These are phyloP conservation scores for Hirschioporus abietinus DNA, from an alignment of 768 basidiomycete genomes.

Conservation along the genomic window DNA sequence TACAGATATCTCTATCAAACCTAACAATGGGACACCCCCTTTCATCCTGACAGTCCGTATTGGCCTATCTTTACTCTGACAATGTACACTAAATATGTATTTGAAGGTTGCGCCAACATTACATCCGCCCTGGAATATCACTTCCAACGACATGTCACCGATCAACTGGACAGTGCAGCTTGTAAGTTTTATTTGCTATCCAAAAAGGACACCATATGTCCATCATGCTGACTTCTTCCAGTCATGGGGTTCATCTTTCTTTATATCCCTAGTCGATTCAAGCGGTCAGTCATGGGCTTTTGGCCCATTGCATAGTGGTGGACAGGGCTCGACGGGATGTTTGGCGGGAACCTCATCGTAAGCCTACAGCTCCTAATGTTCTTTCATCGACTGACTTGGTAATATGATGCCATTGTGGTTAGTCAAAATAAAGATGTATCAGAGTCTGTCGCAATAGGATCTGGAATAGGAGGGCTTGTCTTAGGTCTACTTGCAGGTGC, in stretches of 20 bases:
- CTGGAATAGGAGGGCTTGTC: slow-evolving; percentile 35
- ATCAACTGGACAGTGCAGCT: slow-evolving; percentile 56
- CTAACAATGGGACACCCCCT: slow-evolving; percentile 55
- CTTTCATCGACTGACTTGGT: background rate
- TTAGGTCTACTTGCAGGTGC: slow-evolving; percentile 33
- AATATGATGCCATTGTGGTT: background rate
- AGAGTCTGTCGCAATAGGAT: slow-evolving; percentile 26
- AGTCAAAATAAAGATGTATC: slow-evolving; percentile 9
- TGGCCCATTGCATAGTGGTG: slow-evolving; percentile 54
- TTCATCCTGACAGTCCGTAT: slow-evolving; percentile 49
- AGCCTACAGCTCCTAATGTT: background rate
- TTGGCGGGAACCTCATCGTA: slow-evolving; percentile 23
- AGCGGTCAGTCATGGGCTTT: slow-evolving; percentile 48
- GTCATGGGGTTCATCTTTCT: slow-evolving; percentile 53
- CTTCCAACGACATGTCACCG: slow-evolving; percentile 32
- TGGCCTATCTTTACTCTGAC: background rate
- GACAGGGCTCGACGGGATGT: slow-evolving; percentile 35
- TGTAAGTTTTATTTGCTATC: slow-evolving; percentile 11
- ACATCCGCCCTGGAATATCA: slow-evolving; percentile 57
- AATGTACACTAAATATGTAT: background rate
- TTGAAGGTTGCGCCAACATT: slow-evolving; percentile 51
- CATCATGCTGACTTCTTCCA: slow-evolving; percentile 24
- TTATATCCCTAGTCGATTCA: slow-evolving; percentile 48
- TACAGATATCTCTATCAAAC: slow-evolving; percentile 47
- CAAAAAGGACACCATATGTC: background rate